Evolutionary conservation across 129 eudicot species (phyloP).

Genomic region (Flaveria sonorensis): DNA sequence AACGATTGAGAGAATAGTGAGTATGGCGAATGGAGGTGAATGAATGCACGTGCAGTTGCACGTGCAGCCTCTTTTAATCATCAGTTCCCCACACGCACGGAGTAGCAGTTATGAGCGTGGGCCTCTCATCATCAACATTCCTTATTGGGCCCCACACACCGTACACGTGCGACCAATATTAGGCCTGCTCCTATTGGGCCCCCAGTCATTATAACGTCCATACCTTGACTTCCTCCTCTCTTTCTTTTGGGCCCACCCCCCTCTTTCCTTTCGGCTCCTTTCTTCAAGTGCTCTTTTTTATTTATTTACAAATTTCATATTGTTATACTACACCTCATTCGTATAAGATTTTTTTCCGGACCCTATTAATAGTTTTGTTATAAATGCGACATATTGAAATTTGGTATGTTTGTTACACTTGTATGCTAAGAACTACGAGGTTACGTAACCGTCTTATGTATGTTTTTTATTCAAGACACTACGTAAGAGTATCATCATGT

Average conservation of each 20-base stretch:
- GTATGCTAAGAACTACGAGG: no score
- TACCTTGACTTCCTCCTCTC: slow-evolving; percentile 38
- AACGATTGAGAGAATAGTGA: neutral
- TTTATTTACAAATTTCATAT: no score
- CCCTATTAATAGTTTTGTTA: no score
- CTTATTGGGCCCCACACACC: slow-evolving; percentile 45
- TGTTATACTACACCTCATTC: no score
- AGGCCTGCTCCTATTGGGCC: slow-evolving; percentile 47
- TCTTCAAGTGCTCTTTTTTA: slow-evolving; percentile 24
- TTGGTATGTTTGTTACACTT: no score
- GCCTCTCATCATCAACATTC: slow-evolving; percentile 43
- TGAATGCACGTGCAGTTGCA: slow-evolving; percentile 65
- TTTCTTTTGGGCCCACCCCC: slow-evolving; percentile 35
- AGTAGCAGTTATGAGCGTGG: slow-evolving; percentile 23
- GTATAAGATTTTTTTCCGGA: no score
- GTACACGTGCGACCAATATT: slow-evolving; percentile 45
- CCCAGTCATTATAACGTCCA: slow-evolving; percentile 38
- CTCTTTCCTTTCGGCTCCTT: slow-evolving; percentile 43
- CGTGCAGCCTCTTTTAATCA: slow-evolving; percentile 52
- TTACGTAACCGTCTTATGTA: no score
- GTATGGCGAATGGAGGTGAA: slow-evolving; percentile 34
- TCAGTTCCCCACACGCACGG: slow-evolving; percentile 58
- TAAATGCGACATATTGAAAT: no score
- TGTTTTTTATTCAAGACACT: no score
- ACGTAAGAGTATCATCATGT: no score